Base-by-base conservation (phyloP, 768 basidiomycete genomes). In the Tulasnella sp. region DNA sequence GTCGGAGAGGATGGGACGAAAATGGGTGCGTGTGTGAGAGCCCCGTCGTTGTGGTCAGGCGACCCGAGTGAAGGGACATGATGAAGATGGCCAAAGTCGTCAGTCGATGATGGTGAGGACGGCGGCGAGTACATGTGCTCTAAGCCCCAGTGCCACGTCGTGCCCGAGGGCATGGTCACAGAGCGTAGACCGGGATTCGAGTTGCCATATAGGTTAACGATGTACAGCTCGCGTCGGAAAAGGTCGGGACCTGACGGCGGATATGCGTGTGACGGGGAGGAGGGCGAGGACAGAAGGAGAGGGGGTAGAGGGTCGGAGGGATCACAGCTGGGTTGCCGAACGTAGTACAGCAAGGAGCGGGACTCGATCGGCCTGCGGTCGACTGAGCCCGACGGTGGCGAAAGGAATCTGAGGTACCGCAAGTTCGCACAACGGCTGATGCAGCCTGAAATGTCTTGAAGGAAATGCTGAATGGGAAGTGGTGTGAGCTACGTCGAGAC, bases 211-310 rank as follows among this genome's bases (percentile, higher is more conserved):
- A 59, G 57, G 30, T 59, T 59, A 19, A 50, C 57, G 34, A 59
- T 59, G 57, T 59, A 59, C 22, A 49, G 57, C 17, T 59, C 57
- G 10, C 57, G 57, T 17, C 45, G 57, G 31, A 59, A 59, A 21
- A 59, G 30, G 24, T 59, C 57, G n/a, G 57, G 57, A 30, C 57
- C 57, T 29, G 22, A 38, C 27, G 57, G 49, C 31, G 57, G 57
- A 46, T 59, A 59, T 22, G 43, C 29, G 49, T 59, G 57, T 21
- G 48, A 29, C 8, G 17, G 10, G 34, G 7, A 5, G 24, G 50
- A 7, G n/a, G 48, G 24, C 29, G 46, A 49, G 46, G 11, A 27
- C 29, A 19, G 42, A 41, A 34, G 29, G 43, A 52, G 50, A 8
- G 50, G 22, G 5, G 57, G 57, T 30, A 59, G 49, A 21, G 57